phyloP scores from a whole-genome alignment of 495 filamentous ascomycete genomes.

The Glarea lozoyensis region DNA sequence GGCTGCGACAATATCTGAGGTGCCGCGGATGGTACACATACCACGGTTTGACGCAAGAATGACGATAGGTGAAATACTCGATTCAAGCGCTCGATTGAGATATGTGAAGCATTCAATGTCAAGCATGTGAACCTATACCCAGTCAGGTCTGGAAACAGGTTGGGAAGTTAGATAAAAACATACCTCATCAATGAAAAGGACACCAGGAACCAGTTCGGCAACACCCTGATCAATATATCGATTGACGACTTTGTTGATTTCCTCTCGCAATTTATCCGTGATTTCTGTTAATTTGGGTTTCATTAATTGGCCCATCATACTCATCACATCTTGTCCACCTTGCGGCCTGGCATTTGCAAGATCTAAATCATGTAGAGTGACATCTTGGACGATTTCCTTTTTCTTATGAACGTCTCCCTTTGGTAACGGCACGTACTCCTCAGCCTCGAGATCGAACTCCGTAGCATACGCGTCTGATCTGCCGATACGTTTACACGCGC shows the following conservation, averaged over 20 bases:
- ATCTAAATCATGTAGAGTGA: conserved; percentile 92
- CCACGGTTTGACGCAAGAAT: conserved; percentile 96
- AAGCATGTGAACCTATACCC: conserved; percentile 83
- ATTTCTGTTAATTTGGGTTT: conserved; percentile 99
- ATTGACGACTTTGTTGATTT: conserved; percentile 98
- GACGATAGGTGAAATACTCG: conserved; percentile 89
- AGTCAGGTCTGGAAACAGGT: background rate
- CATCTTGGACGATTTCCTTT: conserved; percentile 99
- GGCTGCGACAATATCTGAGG: conserved; percentile 71
- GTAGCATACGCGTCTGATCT: conserved; percentile 93
- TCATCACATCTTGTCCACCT: conserved; percentile 98
- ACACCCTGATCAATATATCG: conserved; percentile 97
- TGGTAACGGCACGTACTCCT: conserved; percentile 96
- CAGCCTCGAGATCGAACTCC: conserved; percentile 96
- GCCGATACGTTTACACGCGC: conserved; percentile 91
- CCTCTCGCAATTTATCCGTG: conserved; percentile 86
- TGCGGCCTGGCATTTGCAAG: conserved; percentile 91
- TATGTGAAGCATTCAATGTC: conserved; percentile 99
- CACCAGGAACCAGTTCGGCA: conserved; percentile 94
- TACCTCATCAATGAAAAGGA: conserved; percentile 98
- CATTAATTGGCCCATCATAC: conserved; percentile 99
- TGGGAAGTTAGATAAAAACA: conserved; percentile 14
- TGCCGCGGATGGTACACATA: conserved; percentile 78
- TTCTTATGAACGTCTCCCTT: conserved; percentile 99
- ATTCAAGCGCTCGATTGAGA: conserved; percentile 92